These are phyloP conservation scores for Nicotiana sylvestris DNA, from an alignment of 257 asterid genomes.

Conservation along the genomic window DNA sequence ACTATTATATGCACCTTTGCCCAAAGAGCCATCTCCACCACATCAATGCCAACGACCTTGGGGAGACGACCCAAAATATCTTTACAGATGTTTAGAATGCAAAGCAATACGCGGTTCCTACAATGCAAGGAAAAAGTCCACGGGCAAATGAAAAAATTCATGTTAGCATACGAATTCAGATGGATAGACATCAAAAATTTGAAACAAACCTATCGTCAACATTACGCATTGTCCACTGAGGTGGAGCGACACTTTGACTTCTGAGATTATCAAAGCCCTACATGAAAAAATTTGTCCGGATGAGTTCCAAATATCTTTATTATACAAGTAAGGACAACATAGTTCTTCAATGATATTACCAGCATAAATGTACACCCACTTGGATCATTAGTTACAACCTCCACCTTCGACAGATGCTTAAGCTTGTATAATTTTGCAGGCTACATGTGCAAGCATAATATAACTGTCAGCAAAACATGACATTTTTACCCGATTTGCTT, in stretches of 20 bases:
- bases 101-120: conserved; percentile 82
- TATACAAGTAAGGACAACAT: not conserved
- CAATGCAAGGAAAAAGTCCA: conserved; percentile 15
- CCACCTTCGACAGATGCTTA: conserved; percentile 95
- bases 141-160: not conserved
- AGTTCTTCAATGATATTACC: conserved; percentile 36
- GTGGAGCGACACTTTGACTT: conserved; percentile 94
- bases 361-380: conserved; percentile 96
- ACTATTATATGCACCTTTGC: conserved; percentile 69
- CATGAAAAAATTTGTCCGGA: conserved; percentile 19
- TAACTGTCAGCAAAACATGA: not conserved
- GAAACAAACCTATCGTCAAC: conserved; percentile 76
- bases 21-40: conserved; percentile 99
- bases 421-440: conserved; percentile 87
- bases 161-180: not conserved
- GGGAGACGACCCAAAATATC: conserved; percentile 82
- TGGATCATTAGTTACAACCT: conserved; percentile 89
- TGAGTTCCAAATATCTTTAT: conserved; percentile 7
- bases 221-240: conserved; percentile 99
- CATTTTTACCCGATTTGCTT: not conserved
- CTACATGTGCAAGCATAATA: conserved; percentile 28
- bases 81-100: conserved; percentile 78
- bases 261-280: conserved; percentile 97
- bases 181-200: not conserved
- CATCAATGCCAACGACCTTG: conserved; percentile 92